Conservation (phyloP, 2,329 filamentous ascomycete genomes). For the Botrytis hyacinthi region DNA sequence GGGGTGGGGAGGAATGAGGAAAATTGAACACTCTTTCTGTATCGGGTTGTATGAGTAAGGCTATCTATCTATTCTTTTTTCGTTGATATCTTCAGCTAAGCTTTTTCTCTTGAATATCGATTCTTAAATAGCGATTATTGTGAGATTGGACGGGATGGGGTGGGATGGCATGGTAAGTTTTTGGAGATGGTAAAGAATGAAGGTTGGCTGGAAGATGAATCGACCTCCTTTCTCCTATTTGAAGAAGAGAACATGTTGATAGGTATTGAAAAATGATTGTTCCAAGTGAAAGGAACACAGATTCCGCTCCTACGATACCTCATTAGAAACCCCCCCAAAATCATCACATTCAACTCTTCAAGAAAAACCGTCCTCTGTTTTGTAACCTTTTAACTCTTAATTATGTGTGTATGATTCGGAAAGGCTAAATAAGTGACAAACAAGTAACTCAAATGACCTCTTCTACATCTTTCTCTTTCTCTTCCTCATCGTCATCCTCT, state of each 20-base stretch:
- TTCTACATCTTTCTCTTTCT: neutral
- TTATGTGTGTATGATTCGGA: neutral
- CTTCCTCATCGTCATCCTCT: neutral
- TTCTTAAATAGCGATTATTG: neutral
- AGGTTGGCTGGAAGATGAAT: too few relatives aligned
- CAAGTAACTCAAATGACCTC: neutral
- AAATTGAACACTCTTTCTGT: neutral
- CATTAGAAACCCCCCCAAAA: neutral
- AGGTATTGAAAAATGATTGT: neutral
- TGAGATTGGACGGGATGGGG: too few relatives aligned
- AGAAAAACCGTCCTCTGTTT: neutral
- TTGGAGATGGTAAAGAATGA: too few relatives aligned
- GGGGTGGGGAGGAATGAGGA: neutral
- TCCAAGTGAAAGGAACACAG: neutral
- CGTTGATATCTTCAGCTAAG: neutral
- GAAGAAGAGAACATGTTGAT: neutral
- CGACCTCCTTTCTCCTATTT: too few relatives aligned
- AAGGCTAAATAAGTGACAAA: neutral
- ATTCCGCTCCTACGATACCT: neutral
- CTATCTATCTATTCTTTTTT: neutral
- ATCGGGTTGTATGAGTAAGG: neutral
- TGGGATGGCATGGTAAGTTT: too few relatives aligned
- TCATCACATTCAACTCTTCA: neutral
- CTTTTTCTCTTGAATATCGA: neutral
- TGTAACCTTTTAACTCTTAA: neutral